phyloP scores from a whole-genome alignment of 2,329 filamentous ascomycete genomes.

The Penicillium polonicum region DNA sequence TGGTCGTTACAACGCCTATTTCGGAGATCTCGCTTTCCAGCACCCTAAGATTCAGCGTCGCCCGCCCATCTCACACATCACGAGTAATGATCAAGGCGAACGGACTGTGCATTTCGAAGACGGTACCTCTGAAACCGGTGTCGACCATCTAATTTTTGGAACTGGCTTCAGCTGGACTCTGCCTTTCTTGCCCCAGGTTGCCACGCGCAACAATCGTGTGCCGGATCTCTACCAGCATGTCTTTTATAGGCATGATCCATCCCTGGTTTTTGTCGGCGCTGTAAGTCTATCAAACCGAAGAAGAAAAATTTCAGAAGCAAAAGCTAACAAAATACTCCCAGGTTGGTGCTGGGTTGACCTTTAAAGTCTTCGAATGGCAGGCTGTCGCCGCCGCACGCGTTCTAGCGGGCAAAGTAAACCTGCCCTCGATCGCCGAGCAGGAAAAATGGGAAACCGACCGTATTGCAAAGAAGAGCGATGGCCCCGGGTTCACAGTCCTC shows the following conservation, averaged over 20 bases:
- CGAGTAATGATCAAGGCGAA: slow-evolving; percentile 44
- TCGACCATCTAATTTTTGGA: slow-evolving; percentile 65
- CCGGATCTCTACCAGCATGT: slow-evolving; percentile 40
- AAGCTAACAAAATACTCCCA: slow-evolving; percentile 19
- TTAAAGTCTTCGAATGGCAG: slow-evolving; percentile 69
- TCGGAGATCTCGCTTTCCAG: slow-evolving; percentile 60
- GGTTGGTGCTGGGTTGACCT: slow-evolving; percentile 53
- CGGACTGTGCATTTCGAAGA: slow-evolving; percentile 56
- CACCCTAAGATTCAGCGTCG: slow-evolving; percentile 49
- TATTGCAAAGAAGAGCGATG: slow-evolving; percentile 56
- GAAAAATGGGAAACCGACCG: slow-evolving; percentile 58
- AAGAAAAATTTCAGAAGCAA: too few relatives aligned
- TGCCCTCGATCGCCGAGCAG: slow-evolving; percentile 54
- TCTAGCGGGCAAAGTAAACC: slow-evolving; percentile 53
- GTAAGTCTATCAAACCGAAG: slow-evolving; percentile 31
- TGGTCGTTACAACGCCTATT: slow-evolving; percentile 55
- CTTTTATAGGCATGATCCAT: slow-evolving; percentile 37
- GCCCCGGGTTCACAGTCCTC: slow-evolving; percentile 56
- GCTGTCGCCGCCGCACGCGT: slow-evolving; percentile 61
- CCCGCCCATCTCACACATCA: slow-evolving; percentile 30
- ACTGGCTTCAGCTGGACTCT: slow-evolving; percentile 66
- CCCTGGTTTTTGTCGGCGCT: slow-evolving; percentile 44
- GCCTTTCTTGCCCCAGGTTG: slow-evolving; percentile 57
- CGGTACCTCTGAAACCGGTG: slow-evolving; percentile 51
- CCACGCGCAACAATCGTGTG: slow-evolving; percentile 34